Base-by-base conservation (phyloP, 805 yeast species). In the Starmera dryadoides region DNA sequence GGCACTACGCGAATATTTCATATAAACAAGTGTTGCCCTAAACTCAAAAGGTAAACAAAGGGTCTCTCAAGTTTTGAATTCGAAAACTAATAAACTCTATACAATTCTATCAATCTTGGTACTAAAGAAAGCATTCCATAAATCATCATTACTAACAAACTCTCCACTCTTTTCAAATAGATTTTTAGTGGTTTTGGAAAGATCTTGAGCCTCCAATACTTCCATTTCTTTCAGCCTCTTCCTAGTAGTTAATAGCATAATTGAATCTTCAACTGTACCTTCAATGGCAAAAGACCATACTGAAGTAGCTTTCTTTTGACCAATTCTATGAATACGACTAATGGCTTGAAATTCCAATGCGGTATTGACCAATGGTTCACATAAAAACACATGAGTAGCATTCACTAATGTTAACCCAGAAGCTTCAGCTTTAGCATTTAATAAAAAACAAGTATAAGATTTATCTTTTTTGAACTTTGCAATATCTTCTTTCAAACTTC, bases 271-370 rank as follows among this genome's bases (percentile, higher is more conserved):
- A 14, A 93, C 95, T 0, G 95, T 79, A 31, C 81, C 79, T 40
- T 74, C 76, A 40, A 89, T 82, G 19, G 84, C 79, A 63, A 91
- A 88, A 75, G 84, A 81, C 96, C 98, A 93, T 2, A 91, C 95
- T 1, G 80, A 82, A 0, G 98, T 93, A 14, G 75, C 78, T 33
- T 71, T 66, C 3, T 69, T 72, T 59, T 93, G 98, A 0, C 98
- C 98, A 54, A 91, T 89, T 45, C 98, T 66, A 55, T 91, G 96
- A 33, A 93, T 79, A 45, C 98, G 73, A 36, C 94, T 86, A 39
- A 89, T 83, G 0, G 98, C 97, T 56, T 91, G 98, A 14, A 86
- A 56, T 50, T 93, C 98, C 35, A 88, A 68, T 2, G 95, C 82
- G 1, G 89, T 77, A 52, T 88, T 88, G 14, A 93, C 81, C 41